Evolutionary conservation across 176 grass and related monocot species (phyloP), one percentile per base, ranked within the genome.

Genomic region (Zoysia japonica): DNA sequence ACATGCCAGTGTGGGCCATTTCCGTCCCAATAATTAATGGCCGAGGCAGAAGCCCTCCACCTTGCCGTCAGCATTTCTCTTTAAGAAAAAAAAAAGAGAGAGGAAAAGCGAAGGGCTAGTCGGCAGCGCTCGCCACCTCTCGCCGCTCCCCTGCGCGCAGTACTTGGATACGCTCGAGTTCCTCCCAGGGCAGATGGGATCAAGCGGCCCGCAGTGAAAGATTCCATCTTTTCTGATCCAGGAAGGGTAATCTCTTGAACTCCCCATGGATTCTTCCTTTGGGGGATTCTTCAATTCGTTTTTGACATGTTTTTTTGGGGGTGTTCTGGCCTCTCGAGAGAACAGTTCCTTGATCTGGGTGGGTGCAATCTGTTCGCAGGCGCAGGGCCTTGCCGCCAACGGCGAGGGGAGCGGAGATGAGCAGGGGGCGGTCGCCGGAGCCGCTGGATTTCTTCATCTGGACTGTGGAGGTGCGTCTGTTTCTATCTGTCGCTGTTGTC

Each of bases 371-470:
- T 90, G 39, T 47, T 85, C 87, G 78, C 77, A 86, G 78, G 16
- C 41, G 59, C 17, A 71, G 75, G 65, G 67, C n/a, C 52, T 74
- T 13, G 51, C 70, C 12, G 12, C 19, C 69, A 46, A 52, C 42
- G 43, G 84, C 42, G 80, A 85, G 85, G 82, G 86, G 47, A 61
- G 71, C 43, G 20, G 86, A 81, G 71, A 97, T 93, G 93, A 93
- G 78, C 61, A 88, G 84, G 72, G 74, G 61, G n/a, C 80, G 93
- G 84, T 79, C 84, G 48, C 88, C 93, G n/a, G 93, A 97, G 67
- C 91, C 88, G 47, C 84, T 97, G 49, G 91, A 97, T 91, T 97
- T 97, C 91, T 97, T 97, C 86, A 93, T 97, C 42, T 97, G 93
- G 91, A 97, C 93, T 12, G 84, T 97, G 8, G 82, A 97, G 88